Evolutionary conservation across 2,329 filamentous ascomycete species (phyloP).

Genomic region (Sporothrix dimorphospora): DNA sequence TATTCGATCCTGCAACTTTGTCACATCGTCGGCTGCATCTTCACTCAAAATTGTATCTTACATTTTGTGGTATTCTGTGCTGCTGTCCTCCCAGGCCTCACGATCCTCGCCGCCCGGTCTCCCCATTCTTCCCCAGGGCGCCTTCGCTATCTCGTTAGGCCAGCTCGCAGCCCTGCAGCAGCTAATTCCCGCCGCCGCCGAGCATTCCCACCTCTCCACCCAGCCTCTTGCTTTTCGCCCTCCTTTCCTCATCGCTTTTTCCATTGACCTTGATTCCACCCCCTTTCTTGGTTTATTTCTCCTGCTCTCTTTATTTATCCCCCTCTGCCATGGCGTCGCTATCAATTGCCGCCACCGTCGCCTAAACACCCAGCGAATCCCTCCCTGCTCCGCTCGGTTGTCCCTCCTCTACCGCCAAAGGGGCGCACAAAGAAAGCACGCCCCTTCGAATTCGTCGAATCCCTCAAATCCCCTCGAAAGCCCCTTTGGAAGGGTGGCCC

Average conservation of each 20-base stretch:
- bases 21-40: constrained; percentile 10
- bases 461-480: constrained; percentile 3
- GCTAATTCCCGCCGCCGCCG: constrained; percentile 31
- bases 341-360: constrained; percentile 15
- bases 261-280: constrained; percentile 3
- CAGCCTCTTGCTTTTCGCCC: constrained; percentile 25
- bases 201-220: constrained; percentile 28
- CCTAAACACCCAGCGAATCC: constrained; percentile 19
- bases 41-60: not conserved
- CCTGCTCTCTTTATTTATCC: not conserved
- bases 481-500: not conserved
- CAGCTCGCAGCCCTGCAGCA: constrained; percentile 17
- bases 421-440: not conserved
- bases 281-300: not conserved
- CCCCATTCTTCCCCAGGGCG: not conserved
- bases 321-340: constrained; percentile 27
- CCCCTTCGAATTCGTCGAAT: constrained; percentile 11
- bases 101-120: not conserved
- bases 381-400: not conserved
- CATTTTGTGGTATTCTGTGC: not conserved
- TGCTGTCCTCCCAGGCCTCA: not conserved
- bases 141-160: constrained; percentile 11
- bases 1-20: not conserved
- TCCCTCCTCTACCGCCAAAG: not conserved
- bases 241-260: constrained; percentile 4